Base-by-base conservation (phyloP, 192 early-diverging fungal species). In the Coemansia sp. region DNA sequence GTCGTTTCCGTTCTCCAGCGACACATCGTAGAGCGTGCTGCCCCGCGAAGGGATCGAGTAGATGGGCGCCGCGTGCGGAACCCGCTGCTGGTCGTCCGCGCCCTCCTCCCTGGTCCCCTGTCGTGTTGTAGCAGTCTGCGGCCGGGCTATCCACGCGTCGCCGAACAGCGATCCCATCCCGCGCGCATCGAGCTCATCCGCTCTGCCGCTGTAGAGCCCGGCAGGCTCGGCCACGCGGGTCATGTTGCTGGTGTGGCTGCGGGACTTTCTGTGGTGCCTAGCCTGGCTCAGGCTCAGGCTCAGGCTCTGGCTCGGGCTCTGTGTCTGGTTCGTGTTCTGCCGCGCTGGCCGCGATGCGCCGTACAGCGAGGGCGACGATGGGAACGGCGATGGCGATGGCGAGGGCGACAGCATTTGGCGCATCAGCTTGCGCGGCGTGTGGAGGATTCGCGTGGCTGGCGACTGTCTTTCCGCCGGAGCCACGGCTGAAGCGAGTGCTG, bases 101-200 rank as follows among this genome's bases (percentile, higher is more conserved):
- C 3, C 12, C 26, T 26, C 26, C 0, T 26, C 26, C 26, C 26
- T 26, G 26, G 26, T 40, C 39, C 32, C 32, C n/a, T 56, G 56
- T 13, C 41, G 58, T 11, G 60, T 58, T 7, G 56, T 26, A 26
- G 26, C 26, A 3, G 26, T 47, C 11, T 23, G 9, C 0, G 76
- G 76, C 53, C 50, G 76, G 0, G 71, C 62, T 18, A 79, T 70
- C 71, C 71, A 74, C 10, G 76, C 65, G 10, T 65, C 66, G 40
- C 76, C 61, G 26, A 73, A 79, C 50, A 79, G 18, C 18, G 71
- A 64, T 32, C 67, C 67, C 61, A 79, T 65, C 15, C 76, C 61
- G 4, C 53, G 26, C 26, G 26, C 26, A 26, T 26, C 26, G 26
- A 26, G 26, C 3, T 26, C 26, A 26, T 26, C 26, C 3, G 26